phyloP scores from a whole-genome alignment of 139 green algal species.

The Chlorella vulgaris region DNA sequence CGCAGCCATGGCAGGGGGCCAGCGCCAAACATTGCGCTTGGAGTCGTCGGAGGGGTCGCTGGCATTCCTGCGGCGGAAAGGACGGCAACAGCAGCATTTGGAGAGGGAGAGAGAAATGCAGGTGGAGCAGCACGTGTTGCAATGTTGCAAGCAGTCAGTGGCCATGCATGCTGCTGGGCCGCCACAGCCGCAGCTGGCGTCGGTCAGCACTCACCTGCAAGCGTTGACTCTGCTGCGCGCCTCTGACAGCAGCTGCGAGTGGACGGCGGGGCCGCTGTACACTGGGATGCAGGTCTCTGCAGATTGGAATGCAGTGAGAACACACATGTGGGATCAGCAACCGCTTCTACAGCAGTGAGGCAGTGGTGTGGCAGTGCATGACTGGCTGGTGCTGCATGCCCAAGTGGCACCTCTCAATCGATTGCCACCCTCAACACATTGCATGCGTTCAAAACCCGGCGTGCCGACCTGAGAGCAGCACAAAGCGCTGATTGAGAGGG shows the following conservation, averaged over 20 bases:
- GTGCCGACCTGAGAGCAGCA: slow-evolving; percentile 34
- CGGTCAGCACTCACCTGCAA: slow-evolving; percentile 25
- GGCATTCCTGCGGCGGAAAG: not conserved
- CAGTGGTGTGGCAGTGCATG: too few species aligned
- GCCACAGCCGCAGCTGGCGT: too few species aligned
- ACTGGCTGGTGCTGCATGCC: too few species aligned
- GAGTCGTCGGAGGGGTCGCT: not conserved
- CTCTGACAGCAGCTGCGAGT: slow-evolving; percentile 43
- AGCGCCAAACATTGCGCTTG: slow-evolving; percentile 4
- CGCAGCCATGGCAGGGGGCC: not conserved
- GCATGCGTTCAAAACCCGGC: too few species aligned
- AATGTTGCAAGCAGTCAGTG: too few species aligned
- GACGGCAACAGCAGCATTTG: not conserved
- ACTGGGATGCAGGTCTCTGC: slow-evolving; percentile 49
- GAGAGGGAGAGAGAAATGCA: not conserved
- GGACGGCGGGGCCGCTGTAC: slow-evolving; percentile 39
- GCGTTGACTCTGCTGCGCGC: slow-evolving; percentile 42
- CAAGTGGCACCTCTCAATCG: too few species aligned
- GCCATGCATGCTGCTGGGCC: too few species aligned
- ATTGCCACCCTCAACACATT: too few species aligned
- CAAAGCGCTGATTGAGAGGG: slow-evolving; percentile 51
- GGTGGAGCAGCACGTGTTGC: too few species aligned
- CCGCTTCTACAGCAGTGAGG: not conserved
- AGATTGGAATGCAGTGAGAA: not conserved
- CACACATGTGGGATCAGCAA: not conserved